Base-by-base conservation (phyloP, 1,284 basidiomycete species). In the Marasmius tenuissimus region DNA sequence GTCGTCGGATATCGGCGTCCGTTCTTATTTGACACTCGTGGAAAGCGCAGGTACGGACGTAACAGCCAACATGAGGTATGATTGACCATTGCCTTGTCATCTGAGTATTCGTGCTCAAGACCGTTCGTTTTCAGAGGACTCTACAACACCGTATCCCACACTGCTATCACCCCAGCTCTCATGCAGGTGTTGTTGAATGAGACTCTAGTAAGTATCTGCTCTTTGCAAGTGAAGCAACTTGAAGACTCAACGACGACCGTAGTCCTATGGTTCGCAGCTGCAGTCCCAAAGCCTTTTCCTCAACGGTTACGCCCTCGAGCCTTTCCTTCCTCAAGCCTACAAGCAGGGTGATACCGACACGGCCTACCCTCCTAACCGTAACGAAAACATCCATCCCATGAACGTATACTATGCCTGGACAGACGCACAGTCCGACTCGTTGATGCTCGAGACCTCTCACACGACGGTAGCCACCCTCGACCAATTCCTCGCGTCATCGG, bases 291-390 rank as follows among this genome's bases (percentile, higher is more conserved):
- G 48, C 48, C 48, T 50, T 16, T 48, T 57, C 12, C 67, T 68
- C 58, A 61, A 69, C 62, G 76, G 75, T 14, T 81, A 80, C 63
- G 74, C 70, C 45, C 70, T 79, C 56, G 77, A 81, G 57, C 74
- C 76, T 2, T 81, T 81, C 70, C 71, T 78, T 0, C 63, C 74
- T 3, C 65, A 65, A n/a, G 58, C 77, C 54, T 74, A 76, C 64
- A 66, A 63, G 3, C 72, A 78, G 58, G 73, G 69, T 18, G 62
- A 69, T 14, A 67, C 67, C 11, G 39, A 47, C n/a, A 58, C 61
- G 11, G 61, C 61, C n/a, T 62, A 47, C 37, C 61, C 61, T 9
- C 50, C 61, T 8, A 40, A 39, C 18, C 61, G 61, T 5, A 14
- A 39, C 8, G 53, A 42, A 7, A 40, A 35, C 8, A 39, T 59